Percentiles rank a stretch among this genome's conserved stretches.
phyloP scores from a whole-genome alignment of 192 early-diverging fungal species.

The Rhizoclosmatium sp. region DNA sequence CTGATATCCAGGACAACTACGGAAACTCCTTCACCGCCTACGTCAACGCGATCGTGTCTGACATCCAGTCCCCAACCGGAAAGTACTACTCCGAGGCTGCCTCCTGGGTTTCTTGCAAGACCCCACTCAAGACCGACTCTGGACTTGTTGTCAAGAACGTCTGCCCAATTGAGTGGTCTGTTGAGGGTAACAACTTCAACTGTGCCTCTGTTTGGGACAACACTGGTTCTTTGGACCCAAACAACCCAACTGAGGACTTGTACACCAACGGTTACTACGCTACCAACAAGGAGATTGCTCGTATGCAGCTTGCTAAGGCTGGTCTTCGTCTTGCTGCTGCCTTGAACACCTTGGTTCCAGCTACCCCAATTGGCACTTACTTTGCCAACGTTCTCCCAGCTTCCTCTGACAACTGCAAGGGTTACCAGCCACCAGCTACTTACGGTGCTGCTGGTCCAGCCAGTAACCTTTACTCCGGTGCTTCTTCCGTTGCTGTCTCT shows the following conservation, averaged over 20 bases:
- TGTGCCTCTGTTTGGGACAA: slow-evolving; percentile 49
- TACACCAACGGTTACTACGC: slow-evolving; percentile 40
- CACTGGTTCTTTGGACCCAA: slow-evolving; percentile 1
- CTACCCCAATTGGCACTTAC: background rate
- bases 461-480: too few species aligned
- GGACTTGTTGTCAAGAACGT: slow-evolving; percentile 11
- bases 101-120: slow-evolving; percentile 35
- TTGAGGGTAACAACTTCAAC: slow-evolving; percentile 42
- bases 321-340: slow-evolving; percentile 46
- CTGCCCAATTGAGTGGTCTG: slow-evolving; percentile 46
- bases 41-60: slow-evolving; percentile 22
- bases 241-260: slow-evolving; percentile 25
- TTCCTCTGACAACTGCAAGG: too few species aligned
- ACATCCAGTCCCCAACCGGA: slow-evolving; percentile 33
- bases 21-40: slow-evolving; percentile 34
- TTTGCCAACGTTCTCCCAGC: too few species aligned
- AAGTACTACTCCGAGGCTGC: slow-evolving; percentile 10
- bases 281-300: slow-evolving; percentile 31
- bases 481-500: too few species aligned
- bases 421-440: too few species aligned
- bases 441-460: too few species aligned
- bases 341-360: slow-evolving; percentile 23
- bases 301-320: slow-evolving; percentile 50
- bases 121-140: slow-evolving; percentile 31
- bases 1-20: slow-evolving; percentile 19